Evolutionary conservation across 495 filamentous ascomycete genomes (phyloP).

Genomic region (Tuber melanosporum): DNA sequence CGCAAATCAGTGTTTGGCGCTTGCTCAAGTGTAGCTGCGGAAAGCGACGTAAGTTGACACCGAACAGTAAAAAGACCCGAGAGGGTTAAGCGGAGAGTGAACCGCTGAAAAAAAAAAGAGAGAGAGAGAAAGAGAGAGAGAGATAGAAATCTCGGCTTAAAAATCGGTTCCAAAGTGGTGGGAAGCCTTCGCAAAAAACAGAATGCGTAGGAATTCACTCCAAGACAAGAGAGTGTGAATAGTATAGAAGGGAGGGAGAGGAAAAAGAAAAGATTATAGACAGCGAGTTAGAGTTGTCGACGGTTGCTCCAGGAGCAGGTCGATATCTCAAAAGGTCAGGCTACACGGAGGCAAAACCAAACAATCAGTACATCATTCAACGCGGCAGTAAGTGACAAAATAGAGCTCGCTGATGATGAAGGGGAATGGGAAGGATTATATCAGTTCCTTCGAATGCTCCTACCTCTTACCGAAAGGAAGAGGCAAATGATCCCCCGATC

Average conservation of each 20-base stretch:
- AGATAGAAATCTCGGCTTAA: neutral
- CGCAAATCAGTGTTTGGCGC: neutral
- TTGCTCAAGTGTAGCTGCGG: neutral
- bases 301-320: neutral
- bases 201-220: neutral
- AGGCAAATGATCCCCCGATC: neutral
- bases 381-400: slow-evolving; percentile 1
- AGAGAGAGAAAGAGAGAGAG: neutral
- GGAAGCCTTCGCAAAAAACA: neutral
- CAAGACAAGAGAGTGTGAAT: neutral
- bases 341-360: neutral
- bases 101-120: neutral
- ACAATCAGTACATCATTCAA: neutral
- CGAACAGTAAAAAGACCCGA: neutral
- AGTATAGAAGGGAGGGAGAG: neutral
- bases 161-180: neutral
- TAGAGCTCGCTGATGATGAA: neutral
- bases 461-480: neutral
- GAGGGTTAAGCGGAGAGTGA: neutral
- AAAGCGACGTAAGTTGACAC: slow-evolving; percentile 3
- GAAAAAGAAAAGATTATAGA: neutral
- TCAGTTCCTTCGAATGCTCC: neutral
- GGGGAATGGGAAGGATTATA: neutral
- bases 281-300: neutral
- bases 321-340: neutral